Evolutionary conservation across 495 filamentous ascomycete genomes (phyloP).

Genomic region (Aspergillus incahuasiensis): DNA sequence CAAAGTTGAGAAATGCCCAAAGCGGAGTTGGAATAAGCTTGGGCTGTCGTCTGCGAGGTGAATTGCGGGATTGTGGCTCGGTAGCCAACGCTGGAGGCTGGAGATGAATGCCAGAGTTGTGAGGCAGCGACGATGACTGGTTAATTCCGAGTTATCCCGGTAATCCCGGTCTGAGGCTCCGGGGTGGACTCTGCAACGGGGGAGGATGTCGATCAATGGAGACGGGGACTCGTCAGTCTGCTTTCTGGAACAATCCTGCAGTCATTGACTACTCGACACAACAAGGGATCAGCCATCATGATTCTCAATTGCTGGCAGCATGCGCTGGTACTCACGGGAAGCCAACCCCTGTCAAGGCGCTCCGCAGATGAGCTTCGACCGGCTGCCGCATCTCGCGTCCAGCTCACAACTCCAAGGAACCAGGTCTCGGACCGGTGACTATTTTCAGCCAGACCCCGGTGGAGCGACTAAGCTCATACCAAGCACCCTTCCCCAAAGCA

Average conservation of each 20-base stretch:
- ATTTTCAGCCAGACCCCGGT: background rate
- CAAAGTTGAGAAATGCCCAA: no score
- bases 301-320: no score
- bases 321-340: no score
- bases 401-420: no score
- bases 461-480: slow-evolving; percentile 3
- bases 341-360: no score
- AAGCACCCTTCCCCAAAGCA: slow-evolving; percentile 2
- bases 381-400: no score
- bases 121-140: background rate
- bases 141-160: background rate
- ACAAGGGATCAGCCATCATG: background rate
- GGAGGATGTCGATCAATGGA: background rate
- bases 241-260: background rate
- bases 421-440: no score
- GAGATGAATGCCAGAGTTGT: background rate
- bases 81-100: background rate
- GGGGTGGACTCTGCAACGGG: background rate
- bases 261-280: no score
- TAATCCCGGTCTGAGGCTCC: background rate
- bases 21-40: no score
- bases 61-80: background rate
- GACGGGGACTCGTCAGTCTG: background rate
- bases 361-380: no score
- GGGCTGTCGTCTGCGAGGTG: background rate